phyloP scores from a whole-genome alignment of 805 yeast species.

The Candida loeiensis region DNA sequence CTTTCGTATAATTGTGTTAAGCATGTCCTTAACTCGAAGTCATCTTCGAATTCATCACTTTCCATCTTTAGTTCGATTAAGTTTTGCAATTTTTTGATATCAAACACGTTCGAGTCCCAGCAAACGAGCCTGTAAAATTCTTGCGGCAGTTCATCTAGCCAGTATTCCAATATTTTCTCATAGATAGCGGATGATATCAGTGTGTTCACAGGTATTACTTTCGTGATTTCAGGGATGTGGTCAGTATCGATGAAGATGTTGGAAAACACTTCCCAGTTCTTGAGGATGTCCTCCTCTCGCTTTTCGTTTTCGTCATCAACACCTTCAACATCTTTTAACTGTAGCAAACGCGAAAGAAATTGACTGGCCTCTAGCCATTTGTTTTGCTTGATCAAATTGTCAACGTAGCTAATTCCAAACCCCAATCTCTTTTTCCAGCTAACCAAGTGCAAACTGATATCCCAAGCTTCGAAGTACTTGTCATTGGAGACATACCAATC shows the following conservation, averaged over 20 bases:
- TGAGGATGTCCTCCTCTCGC: slow-evolving; percentile 21
- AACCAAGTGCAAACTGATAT: slow-evolving; percentile 58
- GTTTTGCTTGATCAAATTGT: slow-evolving; percentile 37
- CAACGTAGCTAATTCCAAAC: slow-evolving; percentile 58
- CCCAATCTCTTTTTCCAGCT: slow-evolving; percentile 47
- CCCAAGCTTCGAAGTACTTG: slow-evolving; percentile 71
- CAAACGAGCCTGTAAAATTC: slow-evolving; percentile 43
- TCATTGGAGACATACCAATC: slow-evolving; percentile 65
- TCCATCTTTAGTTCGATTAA: slow-evolving; percentile 47
- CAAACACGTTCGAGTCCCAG: slow-evolving; percentile 60
- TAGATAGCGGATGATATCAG: slow-evolving; percentile 27
- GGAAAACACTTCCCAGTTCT: slow-evolving; percentile 67
- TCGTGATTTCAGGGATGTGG: slow-evolving; percentile 46
- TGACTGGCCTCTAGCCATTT: slow-evolving; percentile 56
- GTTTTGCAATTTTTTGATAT: slow-evolving; percentile 40
- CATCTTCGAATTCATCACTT: slow-evolving; percentile 14
- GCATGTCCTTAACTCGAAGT: slow-evolving; percentile 33
- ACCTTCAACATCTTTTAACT: slow-evolving; percentile 24
- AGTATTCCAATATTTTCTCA: slow-evolving; percentile 47
- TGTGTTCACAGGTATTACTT: slow-evolving; percentile 52
- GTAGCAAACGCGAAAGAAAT: slow-evolving; percentile 36
- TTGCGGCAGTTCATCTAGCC: slow-evolving; percentile 25
- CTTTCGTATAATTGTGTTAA: slow-evolving; percentile 54
- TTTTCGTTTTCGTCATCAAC: slow-evolving; percentile 16
- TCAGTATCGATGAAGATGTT: slow-evolving; percentile 47